Base-by-base conservation (phyloP, 306 rosid species). In the Carpinus fangiana region DNA sequence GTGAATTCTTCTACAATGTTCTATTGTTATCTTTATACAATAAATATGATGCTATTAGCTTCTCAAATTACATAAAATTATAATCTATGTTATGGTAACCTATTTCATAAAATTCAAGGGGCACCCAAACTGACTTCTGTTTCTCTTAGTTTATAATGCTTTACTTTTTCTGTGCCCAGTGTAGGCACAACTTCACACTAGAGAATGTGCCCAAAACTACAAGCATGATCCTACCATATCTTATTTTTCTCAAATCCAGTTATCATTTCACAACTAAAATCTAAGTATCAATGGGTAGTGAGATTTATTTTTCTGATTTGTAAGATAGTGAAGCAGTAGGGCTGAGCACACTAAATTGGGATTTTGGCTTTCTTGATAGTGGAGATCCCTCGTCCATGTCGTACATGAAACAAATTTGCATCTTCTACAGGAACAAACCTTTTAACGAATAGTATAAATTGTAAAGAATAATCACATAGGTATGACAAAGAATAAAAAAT, bases 401-500 rank as follows among this genome's bases (percentile, higher is more conserved):
- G 8, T 36, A 66, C 23, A 18, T 8, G 50, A 66, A 38, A 20
- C 51, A 66, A 10, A 38, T 41, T 4, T 41, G 72, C 72, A 66
- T 12, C 72, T 8, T 38, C 50, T 17, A 66, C 51, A 66, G 47
- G 28, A 21, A 62, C 28, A 66, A 66, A 66, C 28, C 28, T 66
- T 66, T 41, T 7, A 64, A 38, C 38, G 28, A 66, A 66, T 18
- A 16, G 2, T 1, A 41, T 3, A n/a, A 43, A 66, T 66, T 38
- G 46, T 5, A 41, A 9, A 36, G 23, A 12, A 57, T 8, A 8
- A 45, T 26, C 38, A 46, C 14, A 76, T 36, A 60, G 8, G 68
- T 59, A 38, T 55, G 36, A 61, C 60, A 54, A 67, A 60, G 66
- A 77, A 74, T 28, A 78, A 38, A 38, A 41, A 72, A 74, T 87